These are phyloP conservation scores for Bonia amplexicaulis DNA, from an alignment of 176 grass and related monocot genomes.

Conservation along the genomic window DNA sequence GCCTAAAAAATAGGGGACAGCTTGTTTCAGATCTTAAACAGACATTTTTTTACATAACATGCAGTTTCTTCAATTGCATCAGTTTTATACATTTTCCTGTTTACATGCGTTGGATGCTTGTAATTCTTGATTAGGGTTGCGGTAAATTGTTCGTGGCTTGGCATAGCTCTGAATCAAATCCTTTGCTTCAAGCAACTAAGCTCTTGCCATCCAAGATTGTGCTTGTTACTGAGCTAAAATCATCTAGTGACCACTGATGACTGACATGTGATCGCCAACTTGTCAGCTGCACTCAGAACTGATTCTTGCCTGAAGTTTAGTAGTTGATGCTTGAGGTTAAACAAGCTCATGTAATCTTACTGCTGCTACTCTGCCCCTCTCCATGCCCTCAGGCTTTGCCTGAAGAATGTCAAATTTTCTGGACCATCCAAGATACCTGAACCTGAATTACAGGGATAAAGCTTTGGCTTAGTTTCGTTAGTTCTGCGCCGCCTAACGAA, in stretches of 20 bases:
- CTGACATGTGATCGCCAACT: not conserved
- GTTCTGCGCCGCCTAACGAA: not conserved
- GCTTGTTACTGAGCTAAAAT: not conserved
- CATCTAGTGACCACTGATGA: not conserved
- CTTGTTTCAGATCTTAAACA: not conserved
- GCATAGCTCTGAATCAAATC: not conserved
- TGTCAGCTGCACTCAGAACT: not conserved
- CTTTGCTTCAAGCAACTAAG: not conserved
- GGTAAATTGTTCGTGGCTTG: not conserved
- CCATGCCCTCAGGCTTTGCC: conserved; percentile 78
- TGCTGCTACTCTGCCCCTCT: conserved; percentile 2
- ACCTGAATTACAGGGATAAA: conserved; percentile 52
- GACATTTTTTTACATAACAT: not conserved
- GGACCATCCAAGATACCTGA: conserved; percentile 72
- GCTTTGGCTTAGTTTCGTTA: conserved; percentile 23
- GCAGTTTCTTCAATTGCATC: not conserved
- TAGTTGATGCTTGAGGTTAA: not conserved
- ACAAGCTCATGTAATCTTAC: not conserved
- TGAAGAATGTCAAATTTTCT: conserved; percentile 86
- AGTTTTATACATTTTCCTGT: not conserved
- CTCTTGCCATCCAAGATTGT: not conserved
- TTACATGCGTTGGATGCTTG: not conserved
- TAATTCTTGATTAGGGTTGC: not conserved
- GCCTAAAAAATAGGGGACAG: not conserved
- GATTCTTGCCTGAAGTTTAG: not conserved